Base-by-base conservation (phyloP, 306 rosid species). In the Begonia loranthoides region DNA sequence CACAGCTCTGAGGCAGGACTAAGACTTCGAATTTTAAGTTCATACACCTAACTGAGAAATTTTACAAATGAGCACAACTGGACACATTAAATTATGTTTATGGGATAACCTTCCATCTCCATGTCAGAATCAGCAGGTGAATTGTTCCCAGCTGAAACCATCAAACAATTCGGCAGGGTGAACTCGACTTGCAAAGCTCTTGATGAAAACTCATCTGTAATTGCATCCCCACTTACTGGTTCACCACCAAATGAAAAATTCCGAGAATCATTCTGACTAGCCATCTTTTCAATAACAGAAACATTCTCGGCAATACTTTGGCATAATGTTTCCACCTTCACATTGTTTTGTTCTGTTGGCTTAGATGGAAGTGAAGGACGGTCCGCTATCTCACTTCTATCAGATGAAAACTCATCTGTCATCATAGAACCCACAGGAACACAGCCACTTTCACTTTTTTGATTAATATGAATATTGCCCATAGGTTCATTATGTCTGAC, bases 61-160 rank as follows among this genome's bases (percentile, higher is more conserved):
- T 28, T 28, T 28, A 28, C 36, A 28, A 28, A 28, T 28, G 9
- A 28, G 36, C 5, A 28, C 9, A 28, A 28, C 36, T 28, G 36
- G 36, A 28, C 5, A 8, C 36, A 28, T 28, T 28, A 28, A 28
- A 28, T 28, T 28, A 28, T 28, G 36, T 28, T 28, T 7, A 28
- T 28, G 36, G 51, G 64, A 87, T 64, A 64, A 87, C 96, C 96
- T 76, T 83, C 96, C 94, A 88, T 88, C 76, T 88, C 97, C 95
- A 88, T 81, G 82, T 88, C 97, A 57, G 97, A 88, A 72, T 84
- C 92, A 24, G 69, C 61, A 69, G 68, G 62, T 47, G 75, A 66
- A 49, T 64, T 48, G 61, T 58, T 53, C 49, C 60, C 65, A 50
- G 68, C 66, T 66, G 77, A 67, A 56, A 33, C 56, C 7, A 55